Evolutionary conservation across 2,329 filamentous ascomycete species (phyloP), one percentile per base, ranked within the genome.

Genomic region (Pseudocercospora vitis): DNA sequence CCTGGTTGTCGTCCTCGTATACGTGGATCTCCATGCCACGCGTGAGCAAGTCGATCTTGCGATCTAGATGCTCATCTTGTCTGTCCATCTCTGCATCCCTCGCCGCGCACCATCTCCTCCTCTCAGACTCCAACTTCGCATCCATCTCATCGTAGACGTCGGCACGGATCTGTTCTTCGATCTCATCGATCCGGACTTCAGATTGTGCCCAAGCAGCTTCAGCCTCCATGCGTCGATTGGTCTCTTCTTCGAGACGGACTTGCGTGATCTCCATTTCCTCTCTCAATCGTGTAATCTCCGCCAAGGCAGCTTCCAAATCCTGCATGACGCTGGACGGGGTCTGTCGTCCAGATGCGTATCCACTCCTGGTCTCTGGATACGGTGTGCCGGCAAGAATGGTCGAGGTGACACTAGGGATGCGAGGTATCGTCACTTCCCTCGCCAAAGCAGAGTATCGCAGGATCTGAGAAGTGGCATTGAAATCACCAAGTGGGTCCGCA

Each of bases 401-500:
- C 35, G 84, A 84, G 0, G 87, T 88, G 47, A 92, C 84, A 44
- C 88, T 94, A 0, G 91, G 91, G 6, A 95, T 83, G 4, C 92
- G 86, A 4, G 91, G 91, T 1, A 96, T 89, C 0, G 92, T 95
- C 8, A 97, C 88, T 73, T 97, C 92, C 16, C 91, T 84, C 0
- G 94, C 94, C 3, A 99, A 80, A 0, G 94, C 92, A 18, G 89
- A 94, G 73, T 99, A 99, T 14, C 92, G 86, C 1, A 99, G 78
- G 57, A 99, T 97, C 68, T 97, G 94, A 4, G 89, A 95, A 0
- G 94, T 99, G 9, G 94, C 91, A 68, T 97, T 97, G 76, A 91
- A 96, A 71, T 99, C 94, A 31, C 94, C 92, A 9, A 88, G 74
- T 0, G 94, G 89, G 66, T 99, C 92, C 2, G 92, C 94, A 0